Percentiles rank a stretch among this genome's conserved stretches.
These are phyloP conservation scores for Syzygium malaccense DNA, from an alignment of 441 rosid genomes.

Conservation along the genomic window DNA sequence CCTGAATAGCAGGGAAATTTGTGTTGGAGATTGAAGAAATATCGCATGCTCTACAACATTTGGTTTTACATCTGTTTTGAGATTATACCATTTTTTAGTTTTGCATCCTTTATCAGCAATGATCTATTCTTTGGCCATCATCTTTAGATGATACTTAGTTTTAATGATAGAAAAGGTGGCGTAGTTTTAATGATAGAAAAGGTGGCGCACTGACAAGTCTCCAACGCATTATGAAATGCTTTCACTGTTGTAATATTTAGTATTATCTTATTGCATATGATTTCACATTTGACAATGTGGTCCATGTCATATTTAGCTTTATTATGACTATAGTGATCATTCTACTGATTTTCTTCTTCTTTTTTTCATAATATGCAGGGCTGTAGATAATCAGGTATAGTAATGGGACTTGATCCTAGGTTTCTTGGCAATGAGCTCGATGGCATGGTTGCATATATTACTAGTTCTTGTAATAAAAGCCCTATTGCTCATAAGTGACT, in stretches of 20 bases:
- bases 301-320: background rate
- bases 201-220: background rate
- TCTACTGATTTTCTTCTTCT: constrained; percentile 8
- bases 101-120: background rate
- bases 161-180: background rate
- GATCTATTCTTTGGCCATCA: background rate
- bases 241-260: background rate
- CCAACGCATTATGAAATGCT: background rate
- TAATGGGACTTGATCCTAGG: background rate
- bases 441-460: background rate
- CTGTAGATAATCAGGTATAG: constrained; percentile 84
- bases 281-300: background rate
- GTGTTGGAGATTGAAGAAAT: background rate
- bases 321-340: background rate
- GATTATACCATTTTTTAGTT: background rate
- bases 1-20: background rate
- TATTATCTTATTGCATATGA: background rate
- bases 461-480: background rate
- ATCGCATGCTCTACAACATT: background rate
- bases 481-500: background rate
- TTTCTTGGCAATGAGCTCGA: background rate
- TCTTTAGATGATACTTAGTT: background rate
- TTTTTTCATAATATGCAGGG: constrained; percentile 55
- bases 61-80: background rate
- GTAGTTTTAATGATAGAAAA: background rate